phyloP scores from a whole-genome alignment of 2,329 filamentous ascomycete genomes.

The Emergomyces africanus region DNA sequence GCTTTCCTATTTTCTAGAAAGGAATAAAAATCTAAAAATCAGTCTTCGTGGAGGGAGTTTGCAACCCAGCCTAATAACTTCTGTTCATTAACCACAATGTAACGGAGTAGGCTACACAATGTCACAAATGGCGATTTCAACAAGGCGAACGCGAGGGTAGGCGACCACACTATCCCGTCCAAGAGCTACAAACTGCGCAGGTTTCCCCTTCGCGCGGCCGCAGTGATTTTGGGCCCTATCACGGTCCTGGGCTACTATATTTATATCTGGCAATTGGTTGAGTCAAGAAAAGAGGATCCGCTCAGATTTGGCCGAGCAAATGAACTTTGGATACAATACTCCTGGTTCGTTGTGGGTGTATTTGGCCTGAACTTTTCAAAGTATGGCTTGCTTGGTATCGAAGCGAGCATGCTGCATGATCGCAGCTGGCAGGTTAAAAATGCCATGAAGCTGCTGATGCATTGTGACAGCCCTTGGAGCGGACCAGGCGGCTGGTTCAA shows the following conservation, averaged over 20 bases:
- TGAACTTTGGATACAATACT: slow-evolving; percentile 6
- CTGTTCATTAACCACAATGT: not conserved
- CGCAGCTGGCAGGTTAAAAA: slow-evolving; percentile 4
- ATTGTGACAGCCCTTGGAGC: slow-evolving; percentile 4
- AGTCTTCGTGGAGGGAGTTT: no score
- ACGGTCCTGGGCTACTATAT: not conserved
- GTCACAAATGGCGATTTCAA: not conserved
- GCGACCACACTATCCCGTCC: not conserved
- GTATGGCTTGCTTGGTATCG: slow-evolving; percentile 8
- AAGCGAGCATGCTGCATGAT: slow-evolving; percentile 9
- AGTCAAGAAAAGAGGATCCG: not conserved
- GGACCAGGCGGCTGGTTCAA: slow-evolving; percentile 5
- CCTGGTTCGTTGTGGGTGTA: slow-evolving; percentile 11
- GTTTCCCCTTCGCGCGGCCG: not conserved
- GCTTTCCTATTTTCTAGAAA: not conserved
- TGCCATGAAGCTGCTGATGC: slow-evolving; percentile 7
- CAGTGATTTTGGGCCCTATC: not conserved
- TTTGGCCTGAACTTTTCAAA: slow-evolving; percentile 8
- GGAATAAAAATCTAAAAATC: not conserved
- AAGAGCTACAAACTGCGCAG: not conserved
- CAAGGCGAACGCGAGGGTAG: not conserved
- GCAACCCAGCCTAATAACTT: not conserved
- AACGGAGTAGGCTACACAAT: not conserved
- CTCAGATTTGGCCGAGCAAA: not conserved
- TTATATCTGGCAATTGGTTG: not conserved